Percentiles rank a stretch among this genome's conserved stretches.
phyloP scores from a whole-genome alignment of 2,329 filamentous ascomycete species.

The Fusarium citri region DNA sequence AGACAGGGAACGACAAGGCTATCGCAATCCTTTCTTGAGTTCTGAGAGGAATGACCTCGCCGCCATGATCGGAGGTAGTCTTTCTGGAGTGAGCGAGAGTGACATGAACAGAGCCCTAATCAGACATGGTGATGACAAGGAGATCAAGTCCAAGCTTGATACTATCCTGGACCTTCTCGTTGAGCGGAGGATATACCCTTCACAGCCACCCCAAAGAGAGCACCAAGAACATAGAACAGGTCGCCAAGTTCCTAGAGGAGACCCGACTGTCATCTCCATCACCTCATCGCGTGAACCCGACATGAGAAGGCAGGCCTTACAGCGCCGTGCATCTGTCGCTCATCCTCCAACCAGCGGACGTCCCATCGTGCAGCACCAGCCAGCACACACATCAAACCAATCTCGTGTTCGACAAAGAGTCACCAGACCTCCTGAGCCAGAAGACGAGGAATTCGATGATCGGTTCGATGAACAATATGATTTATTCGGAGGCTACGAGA shows the following conservation, averaged over 20 bases:
- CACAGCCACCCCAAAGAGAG: rapidly evolving
- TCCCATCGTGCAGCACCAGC: neutral
- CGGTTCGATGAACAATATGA: neutral
- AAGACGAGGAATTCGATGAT: neutral
- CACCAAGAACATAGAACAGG: neutral
- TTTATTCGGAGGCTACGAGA: neutral
- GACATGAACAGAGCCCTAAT: neutral
- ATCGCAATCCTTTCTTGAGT: neutral
- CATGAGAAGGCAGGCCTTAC: neutral
- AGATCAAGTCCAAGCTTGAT: conserved; percentile 7
- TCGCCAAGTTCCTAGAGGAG: neutral
- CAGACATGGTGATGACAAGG: neutral
- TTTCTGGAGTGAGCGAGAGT: neutral
- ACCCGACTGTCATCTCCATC: neutral
- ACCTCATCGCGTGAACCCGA: neutral
- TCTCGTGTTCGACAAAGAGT: neutral
- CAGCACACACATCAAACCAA: conserved; percentile 1
- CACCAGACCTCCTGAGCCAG: neutral
- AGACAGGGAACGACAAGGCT: conserved; percentile 2
- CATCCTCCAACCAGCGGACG: neutral
- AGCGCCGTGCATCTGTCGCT: neutral
- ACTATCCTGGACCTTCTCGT: conserved; percentile 5
- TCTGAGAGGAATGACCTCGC: neutral
- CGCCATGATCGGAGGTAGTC: neutral
- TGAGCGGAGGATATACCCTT: neutral